Percentiles rank a stretch among this genome's conserved stretches.
phyloP scores from a whole-genome alignment of 805 yeast species.

The Cyberlindnera xishuangbannaensis region DNA sequence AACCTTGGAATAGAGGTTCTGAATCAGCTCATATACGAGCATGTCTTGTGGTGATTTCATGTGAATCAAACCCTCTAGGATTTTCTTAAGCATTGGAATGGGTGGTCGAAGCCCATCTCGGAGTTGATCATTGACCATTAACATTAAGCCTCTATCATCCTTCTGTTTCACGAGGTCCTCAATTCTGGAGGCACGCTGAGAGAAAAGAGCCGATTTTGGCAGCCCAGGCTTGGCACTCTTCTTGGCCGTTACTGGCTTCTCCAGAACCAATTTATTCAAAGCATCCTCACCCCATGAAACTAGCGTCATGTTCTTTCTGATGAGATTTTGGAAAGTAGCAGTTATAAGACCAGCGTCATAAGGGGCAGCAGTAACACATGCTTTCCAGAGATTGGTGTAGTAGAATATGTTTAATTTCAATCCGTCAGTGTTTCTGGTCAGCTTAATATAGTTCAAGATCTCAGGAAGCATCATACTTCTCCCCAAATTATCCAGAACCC shows the following conservation, averaged over 20 bases:
- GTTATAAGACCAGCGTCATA: slow-evolving; percentile 4
- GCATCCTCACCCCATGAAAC: slow-evolving; percentile 7
- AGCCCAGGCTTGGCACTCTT: too few species aligned
- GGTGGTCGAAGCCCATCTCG: slow-evolving; percentile 21
- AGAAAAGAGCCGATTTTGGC: slow-evolving; percentile 1
- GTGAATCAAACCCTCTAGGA: slow-evolving; percentile 8
- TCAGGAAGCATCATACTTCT: slow-evolving; percentile 1
- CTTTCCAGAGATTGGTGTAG: slow-evolving; percentile 7
- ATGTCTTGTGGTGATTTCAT: slow-evolving; percentile 11
- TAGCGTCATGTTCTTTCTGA: slow-evolving; percentile 1
- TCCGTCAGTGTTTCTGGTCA: slow-evolving; percentile 1
- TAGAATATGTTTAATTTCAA: slow-evolving; percentile 2
- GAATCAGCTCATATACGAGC: slow-evolving; percentile 12
- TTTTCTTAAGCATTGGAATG: slow-evolving; percentile 4
- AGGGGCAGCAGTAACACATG: slow-evolving; percentile 1
- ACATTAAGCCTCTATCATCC: slow-evolving; percentile 8
- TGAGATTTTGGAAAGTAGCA: slow-evolving; percentile 2
- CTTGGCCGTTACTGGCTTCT: not conserved
- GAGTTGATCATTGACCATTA: slow-evolving; percentile 9
- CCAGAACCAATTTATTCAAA: not conserved
- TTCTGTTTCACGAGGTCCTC: not conserved
- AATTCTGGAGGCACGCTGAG: not conserved
- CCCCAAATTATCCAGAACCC: slow-evolving; percentile 6
- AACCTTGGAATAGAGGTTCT: slow-evolving; percentile 8
- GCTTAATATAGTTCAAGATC: slow-evolving; percentile 3